These are phyloP conservation scores for Gastrolobium bilobum DNA, from an alignment of 306 rosid genomes.

Conservation along the genomic window DNA sequence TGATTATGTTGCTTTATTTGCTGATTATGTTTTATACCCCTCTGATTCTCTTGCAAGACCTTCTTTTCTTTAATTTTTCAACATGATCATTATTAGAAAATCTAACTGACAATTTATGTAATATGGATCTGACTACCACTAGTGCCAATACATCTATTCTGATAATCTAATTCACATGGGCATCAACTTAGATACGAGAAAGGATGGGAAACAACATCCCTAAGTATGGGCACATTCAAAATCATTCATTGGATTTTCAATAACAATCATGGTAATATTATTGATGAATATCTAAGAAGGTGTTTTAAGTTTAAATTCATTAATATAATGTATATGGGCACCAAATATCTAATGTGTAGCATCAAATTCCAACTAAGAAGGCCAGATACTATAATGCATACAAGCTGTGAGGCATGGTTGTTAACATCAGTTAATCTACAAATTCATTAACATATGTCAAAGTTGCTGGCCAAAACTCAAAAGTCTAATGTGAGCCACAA, in stretches of 20 bases:
- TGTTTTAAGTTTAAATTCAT: background rate
- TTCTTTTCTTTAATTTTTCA: background rate
- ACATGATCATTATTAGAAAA: slow-evolving; percentile 15
- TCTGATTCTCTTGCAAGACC: background rate
- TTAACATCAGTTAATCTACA: slow-evolving; percentile 26
- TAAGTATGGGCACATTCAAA: slow-evolving; percentile 17
- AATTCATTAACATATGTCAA: slow-evolving; percentile 23
- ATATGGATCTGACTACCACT: slow-evolving; percentile 28
- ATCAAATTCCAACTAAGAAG: slow-evolving; percentile 14
- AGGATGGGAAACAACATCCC: background rate
- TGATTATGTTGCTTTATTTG: too few species aligned
- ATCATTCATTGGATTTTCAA: background rate
- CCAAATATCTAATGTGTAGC: background rate
- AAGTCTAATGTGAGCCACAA: slow-evolving; percentile 11
- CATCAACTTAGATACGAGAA: background rate
- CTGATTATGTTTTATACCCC: too few species aligned
- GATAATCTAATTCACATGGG: background rate
- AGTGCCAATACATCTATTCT: slow-evolving; percentile 13
- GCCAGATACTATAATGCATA: slow-evolving; percentile 23
- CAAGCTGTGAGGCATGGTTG: slow-evolving; percentile 27
- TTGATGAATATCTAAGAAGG: background rate
- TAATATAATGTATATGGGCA: slow-evolving; percentile 4
- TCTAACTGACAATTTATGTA: background rate
- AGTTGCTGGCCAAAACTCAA: slow-evolving; percentile 7
- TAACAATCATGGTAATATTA: background rate